Base-by-base conservation (phyloP, 345 rosid genomes). In the Syzygium aqueum region DNA sequence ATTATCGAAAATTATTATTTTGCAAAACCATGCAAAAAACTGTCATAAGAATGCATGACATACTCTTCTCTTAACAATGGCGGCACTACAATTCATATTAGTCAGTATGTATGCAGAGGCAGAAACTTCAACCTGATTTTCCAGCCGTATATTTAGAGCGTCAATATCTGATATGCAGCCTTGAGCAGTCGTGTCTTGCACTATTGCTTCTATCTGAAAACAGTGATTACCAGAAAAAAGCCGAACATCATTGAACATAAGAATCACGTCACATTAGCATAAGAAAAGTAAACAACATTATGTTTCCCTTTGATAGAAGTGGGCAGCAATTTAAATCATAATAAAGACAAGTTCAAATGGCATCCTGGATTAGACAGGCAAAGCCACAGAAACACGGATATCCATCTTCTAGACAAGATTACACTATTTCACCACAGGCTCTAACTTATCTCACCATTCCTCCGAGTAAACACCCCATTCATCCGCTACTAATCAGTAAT, bases 191-290 rank as follows among this genome's bases (percentile, higher is more conserved):
- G 86, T 91, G 90, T 95, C 97, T 77, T 94, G 99, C 85, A 94
- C 90, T 59, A 97, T 96, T 85, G 96, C 97, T 92, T 96, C 98
- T 51, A 97, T 87, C 99, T 95, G 90, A 30, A 86, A 88, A 53
- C 40, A 89, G 37, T 40, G 86, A 65, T 85, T 11, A 52, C 86
- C 17, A 53, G 40, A 46, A 54, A 40, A 43, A 87, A 61, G 77
- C 85, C 43, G 46, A 89, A 84, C 61, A 87, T 19, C 77, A 65
- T 77, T 50, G 33, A 87, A 90, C 28, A 8, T 52, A 61, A 43
- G 30, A 85, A 52, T 46, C 30, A 82, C 17, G 6, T 25, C 30
- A n/a, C 0, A 14, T 84, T 84, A 33, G 85, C 59, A 51, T 16
- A 19, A 17, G 25, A 50, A 27, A 53, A 12, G 16, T 28, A 30